Evolutionary conservation across 2,329 filamentous ascomycete genomes (phyloP).

Genomic region (Teratosphaeria gauchensis): DNA sequence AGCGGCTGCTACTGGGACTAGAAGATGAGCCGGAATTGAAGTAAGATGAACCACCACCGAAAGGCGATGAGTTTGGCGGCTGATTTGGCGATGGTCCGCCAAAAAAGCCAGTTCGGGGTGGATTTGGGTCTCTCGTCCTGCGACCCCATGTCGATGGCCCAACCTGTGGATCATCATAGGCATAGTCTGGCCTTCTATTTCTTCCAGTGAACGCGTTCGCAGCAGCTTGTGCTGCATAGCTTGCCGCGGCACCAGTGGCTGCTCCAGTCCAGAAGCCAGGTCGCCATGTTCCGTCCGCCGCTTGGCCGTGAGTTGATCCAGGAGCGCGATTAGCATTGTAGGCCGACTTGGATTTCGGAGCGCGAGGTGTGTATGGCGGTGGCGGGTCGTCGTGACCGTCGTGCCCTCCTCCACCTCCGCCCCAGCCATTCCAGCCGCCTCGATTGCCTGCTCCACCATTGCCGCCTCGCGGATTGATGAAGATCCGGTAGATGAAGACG

Average conservation of each 20-base stretch:
- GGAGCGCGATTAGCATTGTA: slow-evolving; percentile 5
- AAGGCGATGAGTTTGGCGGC: neutral
- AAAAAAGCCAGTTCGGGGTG: neutral
- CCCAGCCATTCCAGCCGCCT: slow-evolving; percentile 26
- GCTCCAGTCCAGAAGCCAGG: slow-evolving; percentile 68
- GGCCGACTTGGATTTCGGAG: slow-evolving; percentile 9
- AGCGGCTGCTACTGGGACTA: slow-evolving; percentile 18
- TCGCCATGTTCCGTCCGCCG: slow-evolving; percentile 40
- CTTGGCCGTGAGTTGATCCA: slow-evolving; percentile 1
- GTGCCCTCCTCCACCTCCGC: slow-evolving; percentile 33
- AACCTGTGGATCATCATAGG: slow-evolving; percentile 10
- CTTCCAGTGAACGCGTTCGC: slow-evolving; percentile 7
- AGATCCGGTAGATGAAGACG: slow-evolving; percentile 23
- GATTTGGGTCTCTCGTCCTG: slow-evolving; percentile 5
- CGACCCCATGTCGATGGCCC: slow-evolving; percentile 24
- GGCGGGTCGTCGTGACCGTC: slow-evolving; percentile 43
- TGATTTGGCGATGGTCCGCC: neutral
- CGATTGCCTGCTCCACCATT: slow-evolving; percentile 6
- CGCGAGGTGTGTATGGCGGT: slow-evolving; percentile 36
- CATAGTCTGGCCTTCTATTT: slow-evolving; percentile 8
- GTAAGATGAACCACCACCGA: slow-evolving; percentile 6
- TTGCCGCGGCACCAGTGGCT: slow-evolving; percentile 37
- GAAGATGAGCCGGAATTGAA: slow-evolving; percentile 5
- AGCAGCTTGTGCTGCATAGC: slow-evolving; percentile 12
- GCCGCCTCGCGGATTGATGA: slow-evolving; percentile 9